phyloP scores from a whole-genome alignment of 2,329 filamentous ascomycete genomes.

The Beauveria bassiana region DNA sequence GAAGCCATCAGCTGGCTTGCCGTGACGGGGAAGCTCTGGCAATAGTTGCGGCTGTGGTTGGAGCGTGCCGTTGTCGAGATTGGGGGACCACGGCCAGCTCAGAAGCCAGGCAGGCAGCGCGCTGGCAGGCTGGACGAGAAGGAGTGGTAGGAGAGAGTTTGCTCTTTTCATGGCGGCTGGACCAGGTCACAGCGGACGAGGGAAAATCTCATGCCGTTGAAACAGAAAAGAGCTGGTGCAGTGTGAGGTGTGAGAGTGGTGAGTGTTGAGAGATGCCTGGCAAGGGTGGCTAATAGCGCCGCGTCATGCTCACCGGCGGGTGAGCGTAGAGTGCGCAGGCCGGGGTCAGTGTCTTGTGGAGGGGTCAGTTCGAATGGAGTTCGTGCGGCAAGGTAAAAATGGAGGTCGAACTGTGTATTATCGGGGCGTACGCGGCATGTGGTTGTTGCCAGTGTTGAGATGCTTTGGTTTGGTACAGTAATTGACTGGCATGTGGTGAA shows the following conservation, averaged over 20 bases:
- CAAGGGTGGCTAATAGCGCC: neutral
- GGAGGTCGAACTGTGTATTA: neutral
- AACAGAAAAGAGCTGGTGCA: neutral
- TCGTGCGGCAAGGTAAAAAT: neutral
- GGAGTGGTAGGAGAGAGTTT: neutral
- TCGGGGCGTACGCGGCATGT: neutral
- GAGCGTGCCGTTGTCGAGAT: neutral
- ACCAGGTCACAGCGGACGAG: neutral
- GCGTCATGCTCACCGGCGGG: neutral
- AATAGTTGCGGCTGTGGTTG: neutral
- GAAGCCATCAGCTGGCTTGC: neutral
- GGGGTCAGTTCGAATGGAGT: neutral
- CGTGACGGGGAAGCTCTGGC: neutral
- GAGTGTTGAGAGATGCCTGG: neutral
- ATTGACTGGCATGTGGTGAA: neutral
- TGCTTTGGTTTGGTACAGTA: neutral
- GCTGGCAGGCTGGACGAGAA: neutral
- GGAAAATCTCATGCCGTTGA: neutral
- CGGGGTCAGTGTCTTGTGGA: neutral
- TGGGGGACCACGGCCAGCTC: constrained; percentile 4
- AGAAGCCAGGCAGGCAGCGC: constrained; percentile 4
- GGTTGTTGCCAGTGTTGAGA: neutral
- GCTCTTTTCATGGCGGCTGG: neutral
- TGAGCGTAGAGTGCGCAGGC: neutral
- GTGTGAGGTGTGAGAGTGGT: neutral